phyloP scores from a whole-genome alignment of 1,284 basidiomycete species.

The Marasmius fiardii region DNA sequence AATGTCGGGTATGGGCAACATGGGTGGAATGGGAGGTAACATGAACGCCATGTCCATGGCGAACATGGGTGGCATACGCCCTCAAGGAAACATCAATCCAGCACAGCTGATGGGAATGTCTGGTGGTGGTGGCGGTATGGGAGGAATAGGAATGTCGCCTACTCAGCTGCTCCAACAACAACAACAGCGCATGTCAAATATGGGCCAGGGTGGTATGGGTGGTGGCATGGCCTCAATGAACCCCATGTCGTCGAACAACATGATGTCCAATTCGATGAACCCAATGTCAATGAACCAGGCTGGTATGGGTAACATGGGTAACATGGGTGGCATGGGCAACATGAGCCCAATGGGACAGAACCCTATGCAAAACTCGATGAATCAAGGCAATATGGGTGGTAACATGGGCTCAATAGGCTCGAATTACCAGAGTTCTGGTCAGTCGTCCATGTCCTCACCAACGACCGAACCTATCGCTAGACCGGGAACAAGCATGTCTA shows the following conservation, averaged over 20 bases:
- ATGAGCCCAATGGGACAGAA: conserved; percentile 15
- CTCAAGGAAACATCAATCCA: neutral
- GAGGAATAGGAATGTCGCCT: neutral
- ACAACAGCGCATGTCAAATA: conserved; percentile 4
- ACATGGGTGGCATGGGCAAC: conserved; percentile 9
- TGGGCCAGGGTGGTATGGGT: conserved; percentile 6
- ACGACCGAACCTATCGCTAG: neutral
- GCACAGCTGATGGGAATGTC: neutral
- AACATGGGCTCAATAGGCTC: conserved; percentile 14
- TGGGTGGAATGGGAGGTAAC: neutral
- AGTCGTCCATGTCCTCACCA: neutral
- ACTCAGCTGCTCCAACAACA: neutral
- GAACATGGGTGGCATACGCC: conserved; percentile 14
- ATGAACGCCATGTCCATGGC: conserved; percentile 3
- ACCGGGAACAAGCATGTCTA: conserved; percentile 6
- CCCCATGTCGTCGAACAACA: neutral
- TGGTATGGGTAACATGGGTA: conserved; percentile 13
- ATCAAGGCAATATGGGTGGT: conserved; percentile 14
- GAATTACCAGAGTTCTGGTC: conserved; percentile 5
- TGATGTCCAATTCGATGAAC: conserved; percentile 2
- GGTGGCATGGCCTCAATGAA: conserved; percentile 5
- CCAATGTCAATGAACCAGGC: conserved; percentile 1
- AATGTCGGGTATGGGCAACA: conserved; percentile 2
- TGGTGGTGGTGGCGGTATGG: neutral
- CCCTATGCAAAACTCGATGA: neutral